These are phyloP conservation scores for Boletus tylopilopsis DNA, from an alignment of 768 basidiomycete genomes.

Conservation along the genomic window DNA sequence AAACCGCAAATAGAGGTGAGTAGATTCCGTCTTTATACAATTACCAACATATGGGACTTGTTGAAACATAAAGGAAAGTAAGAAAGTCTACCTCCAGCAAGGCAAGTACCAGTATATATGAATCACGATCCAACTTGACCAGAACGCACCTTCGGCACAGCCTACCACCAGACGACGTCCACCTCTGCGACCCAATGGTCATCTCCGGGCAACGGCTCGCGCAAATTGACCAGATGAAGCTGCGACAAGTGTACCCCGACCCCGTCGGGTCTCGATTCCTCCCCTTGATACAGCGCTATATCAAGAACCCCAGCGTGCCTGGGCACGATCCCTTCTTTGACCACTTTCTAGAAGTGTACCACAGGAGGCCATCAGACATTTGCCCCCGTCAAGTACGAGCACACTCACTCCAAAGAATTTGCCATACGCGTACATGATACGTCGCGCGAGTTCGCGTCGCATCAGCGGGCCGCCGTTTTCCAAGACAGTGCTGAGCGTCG, in stretches of 20 bases:
- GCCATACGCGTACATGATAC: not conserved
- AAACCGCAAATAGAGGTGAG: too few relatives aligned
- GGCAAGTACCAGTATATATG: too few relatives aligned
- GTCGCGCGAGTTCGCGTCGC: not conserved
- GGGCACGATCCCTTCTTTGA: not conserved
- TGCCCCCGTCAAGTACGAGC: too few relatives aligned
- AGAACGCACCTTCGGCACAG: too few relatives aligned
- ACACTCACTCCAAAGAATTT: not conserved
- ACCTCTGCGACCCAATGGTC: slow-evolving; percentile 1
- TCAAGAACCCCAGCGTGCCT: not conserved
- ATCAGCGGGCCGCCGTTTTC: not conserved
- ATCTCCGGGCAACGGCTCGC: not conserved
- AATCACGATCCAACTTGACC: too few relatives aligned
- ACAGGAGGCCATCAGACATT: not conserved
- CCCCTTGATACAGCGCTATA: slow-evolving; percentile 2
- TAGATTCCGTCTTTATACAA: too few relatives aligned
- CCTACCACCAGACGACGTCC: not conserved
- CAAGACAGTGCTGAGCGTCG: not conserved
- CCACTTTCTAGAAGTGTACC: slow-evolving; percentile 4
- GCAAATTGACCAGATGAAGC: slow-evolving; percentile 2
- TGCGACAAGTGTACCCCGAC: not conserved
- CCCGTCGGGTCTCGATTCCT: not conserved
- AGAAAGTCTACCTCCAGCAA: not conserved
- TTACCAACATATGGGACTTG: not conserved
- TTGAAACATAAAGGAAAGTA: not conserved